A percentile compares a stretch with the other conserved stretches of the same genome.
These are phyloP conservation scores for Kodamaea restingae DNA, from an alignment of 805 yeast genomes.

Conservation along the genomic window DNA sequence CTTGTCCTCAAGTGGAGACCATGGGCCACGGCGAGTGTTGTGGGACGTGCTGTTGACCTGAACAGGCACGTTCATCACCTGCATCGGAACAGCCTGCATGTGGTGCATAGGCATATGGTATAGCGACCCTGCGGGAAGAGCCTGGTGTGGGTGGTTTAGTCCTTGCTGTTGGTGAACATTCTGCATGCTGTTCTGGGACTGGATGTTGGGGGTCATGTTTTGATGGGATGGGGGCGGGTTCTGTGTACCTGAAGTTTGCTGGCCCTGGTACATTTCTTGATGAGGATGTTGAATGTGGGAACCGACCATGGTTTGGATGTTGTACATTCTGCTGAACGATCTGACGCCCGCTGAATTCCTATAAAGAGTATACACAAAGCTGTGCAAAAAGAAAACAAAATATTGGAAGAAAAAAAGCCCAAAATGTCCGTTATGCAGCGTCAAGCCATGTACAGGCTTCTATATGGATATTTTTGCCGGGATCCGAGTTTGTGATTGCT, in stretches of 20 bases:
- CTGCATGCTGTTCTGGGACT: slow-evolving; percentile 1
- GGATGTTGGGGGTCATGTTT: background rate
- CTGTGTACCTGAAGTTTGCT: background rate
- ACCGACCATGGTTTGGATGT: slow-evolving; percentile 9
- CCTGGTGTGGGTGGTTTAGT: background rate
- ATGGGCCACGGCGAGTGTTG: slow-evolving; percentile 65
- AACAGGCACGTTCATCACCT: slow-evolving; percentile 7
- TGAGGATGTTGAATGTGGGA: slow-evolving; percentile 3
- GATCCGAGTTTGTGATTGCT: background rate
- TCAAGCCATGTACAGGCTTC: slow-evolving; percentile 1
- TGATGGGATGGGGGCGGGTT: background rate
- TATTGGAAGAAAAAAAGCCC: background rate
- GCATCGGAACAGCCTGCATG: slow-evolving; percentile 5
- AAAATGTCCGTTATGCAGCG: slow-evolving; percentile 1
- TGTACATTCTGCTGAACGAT: slow-evolving; percentile 6
- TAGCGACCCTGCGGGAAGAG: slow-evolving; percentile 1
- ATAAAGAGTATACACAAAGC: background rate
- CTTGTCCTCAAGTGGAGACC: slow-evolving; percentile 85
- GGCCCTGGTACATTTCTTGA: background rate
- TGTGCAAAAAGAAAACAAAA: slow-evolving; percentile 1
- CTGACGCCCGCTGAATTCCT: slow-evolving; percentile 1
- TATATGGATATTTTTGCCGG: background rate
- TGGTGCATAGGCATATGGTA: slow-evolving; percentile 1
- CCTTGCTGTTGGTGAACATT: slow-evolving; percentile 4
- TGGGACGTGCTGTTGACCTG: slow-evolving; percentile 6